Percentiles rank a stretch among this genome's conserved stretches.
These are phyloP conservation scores for Phlegmacium glaucopus DNA, from an alignment of 768 basidiomycete species.

Conservation along the genomic window DNA sequence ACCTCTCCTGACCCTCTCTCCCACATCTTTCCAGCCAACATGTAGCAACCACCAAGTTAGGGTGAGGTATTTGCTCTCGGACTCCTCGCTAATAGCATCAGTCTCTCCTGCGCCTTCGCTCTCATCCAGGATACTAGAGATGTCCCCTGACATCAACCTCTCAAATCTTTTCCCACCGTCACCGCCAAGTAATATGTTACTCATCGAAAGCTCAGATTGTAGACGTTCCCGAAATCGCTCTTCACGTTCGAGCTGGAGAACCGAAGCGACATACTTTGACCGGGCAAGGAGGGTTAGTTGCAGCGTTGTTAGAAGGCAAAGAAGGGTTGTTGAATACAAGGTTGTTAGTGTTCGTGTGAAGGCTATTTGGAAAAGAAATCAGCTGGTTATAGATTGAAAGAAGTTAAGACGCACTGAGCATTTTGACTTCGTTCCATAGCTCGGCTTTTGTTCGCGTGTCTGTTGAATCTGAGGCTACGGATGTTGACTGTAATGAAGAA, in stretches of 20 bases:
- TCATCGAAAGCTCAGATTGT: constrained; percentile 36
- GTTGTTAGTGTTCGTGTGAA: constrained; percentile 86
- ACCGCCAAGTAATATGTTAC: constrained; percentile 32
- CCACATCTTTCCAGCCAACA: constrained; percentile 87
- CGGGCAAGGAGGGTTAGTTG: constrained; percentile 87
- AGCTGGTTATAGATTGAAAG: neutral
- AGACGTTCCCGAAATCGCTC: constrained; percentile 48
- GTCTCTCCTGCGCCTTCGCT: constrained; percentile 6
- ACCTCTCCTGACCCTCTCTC: constrained; percentile 63
- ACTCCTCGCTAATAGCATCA: constrained; percentile 51
- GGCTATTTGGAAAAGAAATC: constrained; percentile 40
- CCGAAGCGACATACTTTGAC: constrained; percentile 70
- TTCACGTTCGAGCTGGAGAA: constrained; percentile 58
- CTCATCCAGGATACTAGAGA: neutral
- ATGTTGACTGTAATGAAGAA: constrained; percentile 24
- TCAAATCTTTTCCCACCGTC: constrained; percentile 21
- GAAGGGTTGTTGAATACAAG: constrained; percentile 80
- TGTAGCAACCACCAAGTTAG: constrained; percentile 93
- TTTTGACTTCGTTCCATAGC: constrained; percentile 91
- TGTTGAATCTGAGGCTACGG: constrained; percentile 24
- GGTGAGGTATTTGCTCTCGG: constrained; percentile 78
- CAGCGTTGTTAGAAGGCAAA: constrained; percentile 81
- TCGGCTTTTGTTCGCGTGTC: constrained; percentile 65
- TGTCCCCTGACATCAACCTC: constrained; percentile 20
- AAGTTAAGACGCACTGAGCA: constrained; percentile 57